phyloP scores from a whole-genome alignment of 116 monocot genomes.

The Thalassia testudinum region DNA sequence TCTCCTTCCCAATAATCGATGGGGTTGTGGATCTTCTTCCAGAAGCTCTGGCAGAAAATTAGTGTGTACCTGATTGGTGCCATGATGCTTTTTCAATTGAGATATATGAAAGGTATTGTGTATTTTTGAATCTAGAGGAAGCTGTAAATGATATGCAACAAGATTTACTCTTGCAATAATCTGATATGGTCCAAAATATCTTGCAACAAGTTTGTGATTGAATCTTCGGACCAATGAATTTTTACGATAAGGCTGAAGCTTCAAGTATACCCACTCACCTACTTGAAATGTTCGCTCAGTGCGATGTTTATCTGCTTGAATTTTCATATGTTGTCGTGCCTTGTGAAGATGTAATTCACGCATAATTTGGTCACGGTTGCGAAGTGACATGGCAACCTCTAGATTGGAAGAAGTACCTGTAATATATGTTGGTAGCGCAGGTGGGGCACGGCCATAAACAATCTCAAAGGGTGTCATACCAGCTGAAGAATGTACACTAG shows the following conservation, averaged over 20 bases:
- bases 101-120: conserved; percentile 2
- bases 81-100: not conserved
- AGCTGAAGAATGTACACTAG: not conserved
- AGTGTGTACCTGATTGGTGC: not conserved
- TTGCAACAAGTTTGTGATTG: not conserved
- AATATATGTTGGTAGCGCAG: not conserved
- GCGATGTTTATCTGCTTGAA: not conserved
- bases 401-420: not conserved
- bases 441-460: not conserved
- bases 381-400: not conserved
- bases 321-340: not conserved
- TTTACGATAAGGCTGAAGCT: not conserved
- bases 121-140: not conserved
- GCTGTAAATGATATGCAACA: not conserved
- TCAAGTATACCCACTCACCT: conserved; percentile 1
- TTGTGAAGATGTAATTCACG: not conserved
- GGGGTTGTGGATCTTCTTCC: not conserved
- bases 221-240: not conserved
- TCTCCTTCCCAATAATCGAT: not conserved
- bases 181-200: not conserved
- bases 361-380: not conserved
- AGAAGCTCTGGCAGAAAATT: not conserved
- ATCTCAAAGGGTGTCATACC: conserved; percentile 2
- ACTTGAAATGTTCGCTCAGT: not conserved
- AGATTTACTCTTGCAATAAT: not conserved